A percentile compares a stretch with the other conserved stretches of the same genome.
Evolutionary conservation across 2,329 filamentous ascomycete genomes (phyloP).

Genomic region (Fusarium drepaniforme): DNA sequence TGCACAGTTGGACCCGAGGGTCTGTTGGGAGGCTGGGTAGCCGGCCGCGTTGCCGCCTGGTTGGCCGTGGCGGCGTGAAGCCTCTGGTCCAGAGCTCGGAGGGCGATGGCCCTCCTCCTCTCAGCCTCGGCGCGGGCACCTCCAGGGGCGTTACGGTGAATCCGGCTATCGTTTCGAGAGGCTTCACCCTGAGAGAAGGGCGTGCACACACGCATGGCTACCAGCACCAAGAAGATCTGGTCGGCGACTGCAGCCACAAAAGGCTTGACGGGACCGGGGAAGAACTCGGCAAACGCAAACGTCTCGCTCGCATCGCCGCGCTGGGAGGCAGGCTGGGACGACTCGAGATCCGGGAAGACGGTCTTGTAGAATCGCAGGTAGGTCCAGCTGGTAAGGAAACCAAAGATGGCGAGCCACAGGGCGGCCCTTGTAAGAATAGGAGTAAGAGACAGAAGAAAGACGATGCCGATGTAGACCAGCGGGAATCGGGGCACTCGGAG

Average conservation of each 20-base stretch:
- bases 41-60: slow-evolving; percentile 44
- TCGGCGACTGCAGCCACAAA: slow-evolving; percentile 78
- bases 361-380: slow-evolving; percentile 96
- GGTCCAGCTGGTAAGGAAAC: slow-evolving; percentile 90
- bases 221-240: slow-evolving; percentile 77
- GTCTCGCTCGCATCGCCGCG: slow-evolving; percentile 96
- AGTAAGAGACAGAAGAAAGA: slow-evolving; percentile 73
- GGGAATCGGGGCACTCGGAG: slow-evolving; percentile 83
- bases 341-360: slow-evolving; percentile 76
- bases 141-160: slow-evolving; percentile 69
- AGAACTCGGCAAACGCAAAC: slow-evolving; percentile 96
- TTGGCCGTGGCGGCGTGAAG: slow-evolving; percentile 83
- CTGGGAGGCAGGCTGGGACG: slow-evolving; percentile 71
- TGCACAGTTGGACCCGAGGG: slow-evolving; percentile 68
- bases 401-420: slow-evolving; percentile 82
- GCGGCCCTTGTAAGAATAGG: slow-evolving; percentile 76
- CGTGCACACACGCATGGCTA: slow-evolving; percentile 81
- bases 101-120: slow-evolving; percentile 85
- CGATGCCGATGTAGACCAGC: slow-evolving; percentile 79
- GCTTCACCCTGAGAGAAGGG: slow-evolving; percentile 89
- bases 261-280: slow-evolving; percentile 86
- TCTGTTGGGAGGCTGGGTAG: slow-evolving; percentile 52
- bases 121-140: slow-evolving; percentile 92
- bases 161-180: slow-evolving; percentile 72
- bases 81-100: slow-evolving; percentile 92